A percentile compares a stretch with the other conserved stretches of the same genome.
phyloP scores from a whole-genome alignment of 2,329 filamentous ascomycete genomes.

The Cladophialophora bantiana region DNA sequence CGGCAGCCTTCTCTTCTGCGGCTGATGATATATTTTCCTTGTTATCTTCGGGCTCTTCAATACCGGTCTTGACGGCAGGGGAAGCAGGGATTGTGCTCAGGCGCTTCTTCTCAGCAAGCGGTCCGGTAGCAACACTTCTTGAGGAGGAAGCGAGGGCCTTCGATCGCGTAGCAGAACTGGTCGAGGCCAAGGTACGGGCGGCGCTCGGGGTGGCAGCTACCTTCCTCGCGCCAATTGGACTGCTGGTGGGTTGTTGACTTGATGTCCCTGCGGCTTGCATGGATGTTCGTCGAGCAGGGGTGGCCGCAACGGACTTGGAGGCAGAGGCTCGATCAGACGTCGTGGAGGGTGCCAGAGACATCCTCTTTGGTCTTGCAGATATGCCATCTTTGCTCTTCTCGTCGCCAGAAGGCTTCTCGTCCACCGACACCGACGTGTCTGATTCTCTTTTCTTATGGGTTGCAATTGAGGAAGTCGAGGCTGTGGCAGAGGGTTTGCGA shows the following conservation, averaged over 20 bases:
- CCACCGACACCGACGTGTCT: conserved; percentile 48
- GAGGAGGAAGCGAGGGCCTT: conserved; percentile 40
- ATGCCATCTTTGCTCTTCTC: conserved; percentile 51
- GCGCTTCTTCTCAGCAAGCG: conserved; percentile 46
- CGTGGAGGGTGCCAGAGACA: conserved; percentile 52
- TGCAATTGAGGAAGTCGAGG: conserved; percentile 48
- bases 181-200: conserved; percentile 39
- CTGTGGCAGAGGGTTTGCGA: conserved; percentile 46
- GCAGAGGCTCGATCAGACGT: conserved; percentile 39
- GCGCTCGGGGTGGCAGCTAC: conserved; percentile 41
- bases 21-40: conserved; percentile 30
- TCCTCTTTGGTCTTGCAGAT: conserved; percentile 52
- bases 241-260: conserved; percentile 47
- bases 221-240: conserved; percentile 46
- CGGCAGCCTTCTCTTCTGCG: conserved; percentile 8
- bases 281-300: conserved; percentile 31
- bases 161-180: conserved; percentile 43
- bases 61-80: conserved; percentile 43
- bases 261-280: conserved; percentile 20
- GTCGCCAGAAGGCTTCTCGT: conserved; percentile 48
- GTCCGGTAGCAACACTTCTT: conserved; percentile 36
- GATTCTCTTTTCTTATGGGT: conserved; percentile 52
- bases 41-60: conserved; percentile 43
- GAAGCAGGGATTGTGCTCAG: conserved; percentile 46
- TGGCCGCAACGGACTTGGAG: conserved; percentile 28